Base-by-base conservation (phyloP, 2,329 filamentous ascomycete genomes). In the Aspergillus calidoustus region DNA sequence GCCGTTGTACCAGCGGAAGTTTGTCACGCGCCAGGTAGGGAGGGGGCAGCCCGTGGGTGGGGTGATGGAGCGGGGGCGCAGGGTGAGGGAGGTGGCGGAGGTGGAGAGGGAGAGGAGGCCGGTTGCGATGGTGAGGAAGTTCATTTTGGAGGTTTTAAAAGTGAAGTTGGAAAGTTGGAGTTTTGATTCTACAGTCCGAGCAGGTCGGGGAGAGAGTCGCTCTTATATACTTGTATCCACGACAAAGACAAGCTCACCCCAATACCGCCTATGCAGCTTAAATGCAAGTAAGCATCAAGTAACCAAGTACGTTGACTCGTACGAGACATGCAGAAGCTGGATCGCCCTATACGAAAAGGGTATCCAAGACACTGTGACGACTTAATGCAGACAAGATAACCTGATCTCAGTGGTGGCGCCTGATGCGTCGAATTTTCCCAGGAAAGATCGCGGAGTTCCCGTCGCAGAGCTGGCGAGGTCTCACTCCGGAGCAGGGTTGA, bases 21-120 rank as follows among this genome's bases (percentile, higher is more conserved):
- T 65, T 60, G 49, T 65, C 7, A 73, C 69, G 8, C 58, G 55
- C 70, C 71, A 73, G n/a, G 65, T 71, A 2, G 71, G 71, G 28
- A 72, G 58, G 13, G 70, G 70, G 47, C 71, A 73, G 7, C 70
- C 71, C 0, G 58, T 58, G 4, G 71, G 71, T 3, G 68, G 69
- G 1, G 54, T 64, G 50, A 72, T 70, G 7, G 71, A 70, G 54
- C 62, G 65, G 34, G 60, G 59, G 15, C 49, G 57, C 15, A 67
- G 41, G 25, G 49, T 30, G 38, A 38, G 50, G 43, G 56, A 54
- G 63, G 43, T 58, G 49, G 30, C 55, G 28, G 30, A 61, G 17
- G 38, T 50, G 22, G 55, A 34, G 22, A 57, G 46, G 19, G 64
- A 55, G 54, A 69, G 49, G 3, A 70, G 53, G 47, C 59, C 59